Conservation (phyloP, 169 alveolate genomes). For the Cryptosporidium ryanae region DNA sequence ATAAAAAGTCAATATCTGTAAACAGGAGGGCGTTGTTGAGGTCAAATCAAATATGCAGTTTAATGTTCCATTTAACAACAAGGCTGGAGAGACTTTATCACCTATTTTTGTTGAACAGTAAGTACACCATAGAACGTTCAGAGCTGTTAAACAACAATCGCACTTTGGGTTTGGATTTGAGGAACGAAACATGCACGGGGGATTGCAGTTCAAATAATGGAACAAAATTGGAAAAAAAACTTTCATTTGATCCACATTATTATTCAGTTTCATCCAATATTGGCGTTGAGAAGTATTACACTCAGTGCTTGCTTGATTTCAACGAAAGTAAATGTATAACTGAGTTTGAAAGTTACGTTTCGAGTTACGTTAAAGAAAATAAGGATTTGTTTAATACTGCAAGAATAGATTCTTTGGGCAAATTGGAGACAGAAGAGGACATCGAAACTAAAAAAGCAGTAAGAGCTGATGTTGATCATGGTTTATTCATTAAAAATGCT, state of each 20-base stretch:
- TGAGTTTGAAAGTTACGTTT: neutral
- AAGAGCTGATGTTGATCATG: neutral
- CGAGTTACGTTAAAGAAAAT: neutral
- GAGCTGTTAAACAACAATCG: neutral
- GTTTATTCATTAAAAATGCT: neutral
- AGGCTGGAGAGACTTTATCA: conserved; percentile 43
- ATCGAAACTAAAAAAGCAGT: neutral
- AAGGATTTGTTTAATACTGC: conserved; percentile 17
- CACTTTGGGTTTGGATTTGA: neutral
- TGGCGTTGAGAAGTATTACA: neutral
- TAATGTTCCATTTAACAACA: conserved; percentile 26
- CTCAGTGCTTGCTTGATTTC: conserved; percentile 7
- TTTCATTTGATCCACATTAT: conserved; percentile 43
- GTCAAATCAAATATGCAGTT: conserved; percentile 59
- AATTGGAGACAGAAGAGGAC: conserved; percentile 21
- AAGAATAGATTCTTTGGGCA: conserved; percentile 13
- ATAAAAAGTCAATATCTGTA: conserved; percentile 25
- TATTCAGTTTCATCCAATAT: conserved; percentile 29
- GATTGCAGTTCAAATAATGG: neutral
- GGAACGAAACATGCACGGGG: too few species aligned
- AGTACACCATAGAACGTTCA: too few species aligned
- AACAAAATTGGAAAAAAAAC: neutral
- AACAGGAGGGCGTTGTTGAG: conserved; percentile 39
- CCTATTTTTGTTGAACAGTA: neutral
- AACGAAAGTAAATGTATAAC: conserved; percentile 1